Conservation (phyloP, 805 yeast genomes). For the Ogataea nonfermentans region DNA sequence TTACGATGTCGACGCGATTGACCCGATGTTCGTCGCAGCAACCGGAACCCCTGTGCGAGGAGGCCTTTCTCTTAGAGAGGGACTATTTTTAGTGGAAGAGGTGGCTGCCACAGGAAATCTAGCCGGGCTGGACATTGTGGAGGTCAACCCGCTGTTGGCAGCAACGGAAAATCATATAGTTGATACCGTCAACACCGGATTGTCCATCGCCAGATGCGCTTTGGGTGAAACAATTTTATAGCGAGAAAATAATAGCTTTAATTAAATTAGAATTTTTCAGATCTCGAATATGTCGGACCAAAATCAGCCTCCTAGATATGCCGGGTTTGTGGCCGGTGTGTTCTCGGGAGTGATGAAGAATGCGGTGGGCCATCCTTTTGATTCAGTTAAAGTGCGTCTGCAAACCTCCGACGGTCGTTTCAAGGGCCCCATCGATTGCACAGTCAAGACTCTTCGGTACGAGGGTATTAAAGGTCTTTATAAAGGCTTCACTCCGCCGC, state of each 20-base stretch:
- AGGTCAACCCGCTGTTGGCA: slow-evolving; percentile 87
- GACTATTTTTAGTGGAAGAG: slow-evolving; percentile 87
- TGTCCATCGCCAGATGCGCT: slow-evolving; percentile 91
- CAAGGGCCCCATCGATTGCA: slow-evolving; percentile 81
- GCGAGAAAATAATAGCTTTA: neutral
- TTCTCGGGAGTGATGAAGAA: slow-evolving; percentile 86
- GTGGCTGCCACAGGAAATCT: slow-evolving; percentile 87
- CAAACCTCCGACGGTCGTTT: slow-evolving; percentile 75
- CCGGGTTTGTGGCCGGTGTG: slow-evolving; percentile 87
- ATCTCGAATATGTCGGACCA: slow-evolving; percentile 8
- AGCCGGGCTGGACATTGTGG: slow-evolving; percentile 87
- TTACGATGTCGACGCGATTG: slow-evolving; percentile 96
- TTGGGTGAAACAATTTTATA: slow-evolving; percentile 84
- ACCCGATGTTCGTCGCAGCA: slow-evolving; percentile 91
- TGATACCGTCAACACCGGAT: slow-evolving; percentile 87
- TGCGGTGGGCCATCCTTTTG: slow-evolving; percentile 91
- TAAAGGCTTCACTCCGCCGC: slow-evolving; percentile 90
- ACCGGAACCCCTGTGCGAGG: slow-evolving; percentile 98
- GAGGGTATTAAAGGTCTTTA: slow-evolving; percentile 83
- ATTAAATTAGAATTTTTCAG: slow-evolving; percentile 5
- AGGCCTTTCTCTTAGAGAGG: slow-evolving; percentile 92
- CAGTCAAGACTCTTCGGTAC: slow-evolving; percentile 61
- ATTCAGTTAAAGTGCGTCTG: slow-evolving; percentile 81
- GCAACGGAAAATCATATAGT: slow-evolving; percentile 68
- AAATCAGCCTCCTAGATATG: slow-evolving; percentile 43